phyloP scores from a whole-genome alignment of 2,329 filamentous ascomycete species.

The Rhynchosporium graminicola region DNA sequence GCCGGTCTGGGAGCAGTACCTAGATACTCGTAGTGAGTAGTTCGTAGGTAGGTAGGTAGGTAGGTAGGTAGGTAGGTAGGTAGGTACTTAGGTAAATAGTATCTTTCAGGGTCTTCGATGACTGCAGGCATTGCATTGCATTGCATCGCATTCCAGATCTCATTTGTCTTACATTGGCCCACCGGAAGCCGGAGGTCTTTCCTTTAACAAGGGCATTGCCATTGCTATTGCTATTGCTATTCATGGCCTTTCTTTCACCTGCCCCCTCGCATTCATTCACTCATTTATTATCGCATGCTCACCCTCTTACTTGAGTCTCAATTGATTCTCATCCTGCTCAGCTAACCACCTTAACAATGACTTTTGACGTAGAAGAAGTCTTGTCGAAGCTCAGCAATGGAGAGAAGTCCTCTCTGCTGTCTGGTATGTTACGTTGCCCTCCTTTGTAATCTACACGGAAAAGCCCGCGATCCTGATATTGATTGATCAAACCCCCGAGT shows the following conservation, averaged over 20 bases:
- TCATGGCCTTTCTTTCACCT: not conserved
- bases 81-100: too few species aligned
- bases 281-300: too few species aligned
- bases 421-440: constrained; percentile 42
- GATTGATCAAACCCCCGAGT: not conserved
- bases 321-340: constrained; percentile 1
- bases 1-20: too few species aligned
- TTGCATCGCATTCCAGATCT: too few species aligned
- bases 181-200: constrained; percentile 8
- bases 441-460: too few species aligned
- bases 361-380: constrained; percentile 54
- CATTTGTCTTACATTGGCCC: constrained; percentile 10
- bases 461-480: too few species aligned
- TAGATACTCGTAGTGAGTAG: too few species aligned
- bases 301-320: not conserved
- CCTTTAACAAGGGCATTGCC: not conserved
- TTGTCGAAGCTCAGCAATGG: constrained; percentile 52
- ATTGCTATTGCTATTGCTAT: not conserved
- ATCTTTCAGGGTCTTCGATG: constrained; percentile 6
- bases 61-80: too few species aligned
- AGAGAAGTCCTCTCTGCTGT: constrained; percentile 54
- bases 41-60: too few species aligned
- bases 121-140: constrained; percentile 1
- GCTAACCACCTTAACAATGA: constrained; percentile 43
- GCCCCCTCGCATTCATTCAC: not conserved